phyloP scores from a whole-genome alignment of 164 flowering plant genomes.

The Magnolia sinica region DNA sequence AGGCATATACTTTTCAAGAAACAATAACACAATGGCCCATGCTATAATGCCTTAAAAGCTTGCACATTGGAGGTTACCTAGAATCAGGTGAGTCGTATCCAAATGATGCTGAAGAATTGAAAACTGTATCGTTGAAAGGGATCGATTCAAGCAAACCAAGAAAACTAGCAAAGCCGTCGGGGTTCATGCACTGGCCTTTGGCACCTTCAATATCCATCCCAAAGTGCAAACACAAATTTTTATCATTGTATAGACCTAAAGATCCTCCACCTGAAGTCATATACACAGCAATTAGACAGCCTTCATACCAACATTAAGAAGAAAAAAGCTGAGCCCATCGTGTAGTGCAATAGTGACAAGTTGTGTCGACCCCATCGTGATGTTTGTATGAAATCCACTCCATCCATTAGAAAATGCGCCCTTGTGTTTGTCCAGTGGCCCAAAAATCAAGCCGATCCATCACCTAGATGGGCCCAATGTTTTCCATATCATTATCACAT shows the following conservation, averaged over 20 bases:
- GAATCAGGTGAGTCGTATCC: constrained; percentile 40
- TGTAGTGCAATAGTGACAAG: too few species aligned
- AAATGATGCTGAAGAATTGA: constrained; percentile 38
- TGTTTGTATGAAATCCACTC: too few species aligned
- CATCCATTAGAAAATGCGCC: too few species aligned
- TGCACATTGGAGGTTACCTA: constrained; percentile 34
- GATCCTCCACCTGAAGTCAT: constrained; percentile 46
- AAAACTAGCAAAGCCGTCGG: constrained; percentile 70
- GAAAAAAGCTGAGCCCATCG: neutral
- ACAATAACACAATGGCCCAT: neutral
- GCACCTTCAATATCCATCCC: constrained; percentile 43
- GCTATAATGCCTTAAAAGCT: neutral
- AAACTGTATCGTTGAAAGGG: constrained; percentile 55
- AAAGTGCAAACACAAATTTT: constrained; percentile 44
- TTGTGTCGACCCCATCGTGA: too few species aligned
- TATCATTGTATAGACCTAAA: constrained; percentile 46
- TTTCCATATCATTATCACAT: too few species aligned
- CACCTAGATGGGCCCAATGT: too few species aligned
- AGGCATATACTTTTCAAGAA: neutral
- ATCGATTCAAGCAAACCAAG: constrained; percentile 76
- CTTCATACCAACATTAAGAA: neutral
- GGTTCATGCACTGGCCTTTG: constrained; percentile 62
- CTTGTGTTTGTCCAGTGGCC: too few species aligned
- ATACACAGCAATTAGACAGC: neutral
- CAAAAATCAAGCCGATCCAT: too few species aligned